Evolutionary conservation across 2,329 filamentous ascomycete genomes (phyloP), one percentile per base, ranked within the genome.

Genomic region (Chalaropsis ovoidea): DNA sequence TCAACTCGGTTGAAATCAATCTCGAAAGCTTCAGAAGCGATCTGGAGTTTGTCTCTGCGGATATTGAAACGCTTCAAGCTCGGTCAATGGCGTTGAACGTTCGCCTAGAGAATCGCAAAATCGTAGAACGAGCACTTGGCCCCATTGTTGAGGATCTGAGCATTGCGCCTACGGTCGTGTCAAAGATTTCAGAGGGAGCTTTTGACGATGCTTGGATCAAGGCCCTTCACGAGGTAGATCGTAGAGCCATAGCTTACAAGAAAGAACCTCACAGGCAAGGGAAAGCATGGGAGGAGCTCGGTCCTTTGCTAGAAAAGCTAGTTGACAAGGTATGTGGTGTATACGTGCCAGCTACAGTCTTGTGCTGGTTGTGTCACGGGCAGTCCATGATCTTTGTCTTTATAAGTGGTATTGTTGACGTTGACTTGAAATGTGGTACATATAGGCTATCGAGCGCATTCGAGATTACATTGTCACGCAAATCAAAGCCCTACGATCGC

Each of bases 381-480:
- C 6, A 39, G 64, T 45, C 11, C 65, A 19, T 31, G 42, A 4
- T 35, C 24, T 67, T 42, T 42, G 66, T 31, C 62, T 60, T 65
- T 67, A 70, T 7, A 19, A 17, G 24, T n/a, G 27, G 8, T 22
- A 31, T 52, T 35, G 43, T 15, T 8, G 45, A 35, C 19, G 15
- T 22, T 58, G 54, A 58, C 54, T 39, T 58, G 13, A 4, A 54
- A 68, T 68, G 42, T 13, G 17, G 15, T n/a, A n/a, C 10, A n/a
- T 41, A 35, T 61, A 88, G 85, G 93, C 92, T n/a, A 81, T 95
- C 35, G 91, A 96, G 75, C 85, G 94, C 66, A 95, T 97, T 74
- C 84, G 95, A 67, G 94, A 99, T 74, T 95, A 95, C 72, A 81
- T 99, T 45, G 94, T 99, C 13, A 84, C 89, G 17, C 93, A 97